Percentiles rank a stretch among this genome's conserved stretches.
Conservation (phyloP, 768 basidiomycete genomes). For the Suillus subalutaceus region DNA sequence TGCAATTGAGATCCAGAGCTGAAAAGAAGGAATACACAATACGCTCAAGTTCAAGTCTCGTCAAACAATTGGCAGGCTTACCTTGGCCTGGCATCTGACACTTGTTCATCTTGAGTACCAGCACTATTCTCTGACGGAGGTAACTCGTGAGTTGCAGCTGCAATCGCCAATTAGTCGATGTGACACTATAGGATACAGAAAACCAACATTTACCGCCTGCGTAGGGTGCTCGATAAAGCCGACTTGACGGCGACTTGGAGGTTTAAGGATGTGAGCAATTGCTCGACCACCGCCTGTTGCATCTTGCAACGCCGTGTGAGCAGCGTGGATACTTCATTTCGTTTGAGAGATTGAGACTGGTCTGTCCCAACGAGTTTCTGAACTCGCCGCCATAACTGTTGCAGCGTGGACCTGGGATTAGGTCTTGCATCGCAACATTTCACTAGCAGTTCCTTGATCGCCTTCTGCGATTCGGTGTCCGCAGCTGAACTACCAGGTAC, state of each 20-base stretch:
- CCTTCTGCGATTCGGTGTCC: background rate
- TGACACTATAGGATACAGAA: background rate
- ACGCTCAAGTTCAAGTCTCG: background rate
- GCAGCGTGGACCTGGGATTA: background rate
- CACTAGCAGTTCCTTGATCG: background rate
- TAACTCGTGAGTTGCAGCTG: background rate
- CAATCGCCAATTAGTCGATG: background rate
- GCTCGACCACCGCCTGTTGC: background rate
- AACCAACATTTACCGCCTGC: conserved; percentile 4
- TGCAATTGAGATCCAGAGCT: background rate
- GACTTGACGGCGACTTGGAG: background rate
- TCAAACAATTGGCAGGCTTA: background rate
- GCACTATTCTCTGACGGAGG: background rate
- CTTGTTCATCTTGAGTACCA: background rate
- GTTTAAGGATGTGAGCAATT: background rate
- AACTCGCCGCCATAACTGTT: background rate
- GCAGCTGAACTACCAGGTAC: background rate
- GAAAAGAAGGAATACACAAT: background rate
- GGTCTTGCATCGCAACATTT: background rate
- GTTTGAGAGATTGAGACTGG: background rate
- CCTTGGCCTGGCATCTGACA: background rate
- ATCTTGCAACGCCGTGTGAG: conserved; percentile 1
- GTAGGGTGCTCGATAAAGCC: background rate
- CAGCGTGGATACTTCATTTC: background rate
- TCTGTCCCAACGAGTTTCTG: background rate